phyloP scores from a whole-genome alignment of 2,329 filamentous ascomycete genomes.

The Cercospora sp. region DNA sequence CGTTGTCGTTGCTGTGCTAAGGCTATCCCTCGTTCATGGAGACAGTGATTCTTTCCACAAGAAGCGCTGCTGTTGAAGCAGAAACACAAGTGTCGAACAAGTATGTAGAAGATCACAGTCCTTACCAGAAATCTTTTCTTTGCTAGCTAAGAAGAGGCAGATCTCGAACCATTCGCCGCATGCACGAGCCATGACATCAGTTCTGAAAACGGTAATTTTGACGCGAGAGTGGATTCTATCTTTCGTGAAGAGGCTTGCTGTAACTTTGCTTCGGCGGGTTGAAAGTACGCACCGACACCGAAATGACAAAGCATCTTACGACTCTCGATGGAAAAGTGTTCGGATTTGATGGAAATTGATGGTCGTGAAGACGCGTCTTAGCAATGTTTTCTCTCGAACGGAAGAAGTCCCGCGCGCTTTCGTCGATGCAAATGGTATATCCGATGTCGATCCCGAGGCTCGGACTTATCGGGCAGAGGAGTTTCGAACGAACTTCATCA shows the following conservation, averaged over 20 bases:
- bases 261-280: neutral
- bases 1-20: too few species aligned
- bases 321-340: neutral
- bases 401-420: neutral
- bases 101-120: neutral
- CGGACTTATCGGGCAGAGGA: neutral
- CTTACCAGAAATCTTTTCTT: neutral
- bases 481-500: neutral
- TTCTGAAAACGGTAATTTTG: neutral
- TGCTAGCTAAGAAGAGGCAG: neutral
- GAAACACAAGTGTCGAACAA: neutral
- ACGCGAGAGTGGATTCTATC: neutral
- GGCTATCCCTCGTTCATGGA: too few species aligned
- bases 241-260: neutral
- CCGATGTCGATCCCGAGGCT: neutral
- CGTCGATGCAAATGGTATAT: neutral
- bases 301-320: neutral
- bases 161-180: neutral
- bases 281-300: neutral
- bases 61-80: neutral
- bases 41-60: too few species aligned
- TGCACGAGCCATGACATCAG: neutral
- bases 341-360: neutral
- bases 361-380: neutral
- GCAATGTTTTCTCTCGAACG: neutral